Conservation (phyloP, 2,329 filamentous ascomycete species). For the Claviceps sp. region DNA sequence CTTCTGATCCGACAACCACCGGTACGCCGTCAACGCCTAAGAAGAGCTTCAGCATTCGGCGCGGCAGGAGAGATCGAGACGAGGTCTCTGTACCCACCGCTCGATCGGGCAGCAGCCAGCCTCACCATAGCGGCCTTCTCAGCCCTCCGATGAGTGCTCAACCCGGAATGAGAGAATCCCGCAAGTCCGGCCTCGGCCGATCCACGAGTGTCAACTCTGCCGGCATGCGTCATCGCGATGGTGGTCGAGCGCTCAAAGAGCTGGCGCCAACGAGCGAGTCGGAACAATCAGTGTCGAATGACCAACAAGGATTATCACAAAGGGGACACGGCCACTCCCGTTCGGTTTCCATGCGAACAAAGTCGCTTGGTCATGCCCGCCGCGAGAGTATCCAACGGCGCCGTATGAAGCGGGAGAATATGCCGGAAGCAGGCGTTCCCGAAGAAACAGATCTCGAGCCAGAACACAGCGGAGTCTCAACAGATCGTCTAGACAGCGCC, state of each 20-base stretch:
- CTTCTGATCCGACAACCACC: constrained; percentile 37
- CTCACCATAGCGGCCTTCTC: constrained; percentile 66
- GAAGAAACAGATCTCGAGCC: constrained; percentile 84
- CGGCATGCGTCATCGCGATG: constrained; percentile 56
- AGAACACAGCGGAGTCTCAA: constrained; percentile 45
- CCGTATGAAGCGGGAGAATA: constrained; percentile 58
- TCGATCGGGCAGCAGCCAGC: constrained; percentile 48
- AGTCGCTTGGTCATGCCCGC: constrained; percentile 78
- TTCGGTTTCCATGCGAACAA: constrained; percentile 58
- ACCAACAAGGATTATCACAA: constrained; percentile 35
- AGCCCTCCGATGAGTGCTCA: constrained; percentile 52
- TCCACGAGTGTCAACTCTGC: constrained; percentile 88
- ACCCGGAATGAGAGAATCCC: constrained; percentile 40
- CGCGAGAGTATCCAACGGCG: constrained; percentile 87
- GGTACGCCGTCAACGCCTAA: constrained; percentile 43
- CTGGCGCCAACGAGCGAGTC: constrained; percentile 66
- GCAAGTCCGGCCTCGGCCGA: constrained; percentile 58
- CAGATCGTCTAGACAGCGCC: constrained; percentile 49
- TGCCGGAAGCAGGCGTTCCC: constrained; percentile 63
- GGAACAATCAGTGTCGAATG: constrained; percentile 53
- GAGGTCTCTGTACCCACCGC: constrained; percentile 32
- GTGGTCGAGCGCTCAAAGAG: constrained; percentile 40
- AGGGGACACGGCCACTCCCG: constrained; percentile 40
- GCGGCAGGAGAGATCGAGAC: constrained; percentile 40
- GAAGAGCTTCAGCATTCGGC: constrained; percentile 79